Evolutionary conservation across 352 stramenopile genomes (phyloP).

Genomic region (Peronospora belbahrii): DNA sequence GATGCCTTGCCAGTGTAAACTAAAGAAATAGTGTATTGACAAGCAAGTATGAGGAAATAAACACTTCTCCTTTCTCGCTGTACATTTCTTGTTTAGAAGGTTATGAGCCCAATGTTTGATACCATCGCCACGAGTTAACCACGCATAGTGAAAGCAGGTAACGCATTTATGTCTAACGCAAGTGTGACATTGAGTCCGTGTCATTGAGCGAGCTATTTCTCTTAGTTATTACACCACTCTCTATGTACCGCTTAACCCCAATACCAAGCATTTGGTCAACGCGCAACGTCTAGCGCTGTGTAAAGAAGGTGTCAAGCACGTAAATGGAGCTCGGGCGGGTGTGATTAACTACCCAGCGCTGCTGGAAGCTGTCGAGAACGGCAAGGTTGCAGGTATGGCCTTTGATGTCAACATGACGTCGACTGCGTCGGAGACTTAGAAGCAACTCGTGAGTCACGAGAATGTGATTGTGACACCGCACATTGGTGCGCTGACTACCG

Average conservation of each 20-base stretch:
- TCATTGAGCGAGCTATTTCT: constrained; percentile 81
- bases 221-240: constrained; percentile 94
- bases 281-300: constrained; percentile 70
- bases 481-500: constrained; percentile 91
- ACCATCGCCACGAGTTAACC: too few relatives aligned
- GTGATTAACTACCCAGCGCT: constrained; percentile 90
- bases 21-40: too few relatives aligned
- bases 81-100: too few relatives aligned
- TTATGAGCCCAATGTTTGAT: too few relatives aligned
- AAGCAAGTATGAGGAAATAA: too few relatives aligned
- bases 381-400: constrained; percentile 67
- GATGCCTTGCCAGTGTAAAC: too few relatives aligned
- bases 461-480: constrained; percentile 92
- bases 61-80: too few relatives aligned
- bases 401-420: constrained; percentile 66
- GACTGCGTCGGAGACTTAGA: constrained; percentile 43
- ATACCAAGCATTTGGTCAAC: constrained; percentile 89
- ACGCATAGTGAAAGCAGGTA: too few relatives aligned
- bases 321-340: constrained; percentile 92
- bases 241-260: constrained; percentile 94
- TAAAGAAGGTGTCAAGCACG: constrained; percentile 88
- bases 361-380: constrained; percentile 74
- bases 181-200: constrained; percentile 83
- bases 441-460: constrained; percentile 75
- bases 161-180: constrained; percentile 84